A percentile compares a stretch with the other conserved stretches of the same genome.
Evolutionary conservation across 148 eudicot species (phyloP).

Genomic region (Vaccinium macrocarpon): DNA sequence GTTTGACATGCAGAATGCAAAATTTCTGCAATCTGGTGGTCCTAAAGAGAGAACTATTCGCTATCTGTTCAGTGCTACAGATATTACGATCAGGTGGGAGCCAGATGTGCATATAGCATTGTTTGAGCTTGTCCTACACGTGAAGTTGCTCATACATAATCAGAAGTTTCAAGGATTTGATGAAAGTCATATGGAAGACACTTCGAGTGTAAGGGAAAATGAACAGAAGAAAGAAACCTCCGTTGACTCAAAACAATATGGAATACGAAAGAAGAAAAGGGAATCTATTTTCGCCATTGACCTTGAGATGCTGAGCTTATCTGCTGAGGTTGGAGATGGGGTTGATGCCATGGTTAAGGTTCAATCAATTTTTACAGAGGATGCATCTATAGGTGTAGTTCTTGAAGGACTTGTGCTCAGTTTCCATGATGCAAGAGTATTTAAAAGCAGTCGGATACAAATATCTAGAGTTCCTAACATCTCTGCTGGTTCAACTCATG

Average conservation of each 20-base stretch:
- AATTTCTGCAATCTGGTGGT: constrained; percentile 70
- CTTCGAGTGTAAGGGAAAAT: constrained; percentile 24
- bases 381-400: constrained; percentile 93
- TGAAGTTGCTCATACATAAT: constrained; percentile 59
- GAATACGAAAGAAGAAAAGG: constrained; percentile 61
- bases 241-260: constrained; percentile 35
- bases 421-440: constrained; percentile 65
- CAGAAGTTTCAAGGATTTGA: constrained; percentile 54
- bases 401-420: constrained; percentile 84
- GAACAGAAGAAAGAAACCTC: constrained; percentile 39
- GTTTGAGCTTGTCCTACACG: constrained; percentile 64
- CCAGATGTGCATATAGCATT: constrained; percentile 89
- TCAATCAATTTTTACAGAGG: constrained; percentile 94
- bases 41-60: constrained; percentile 77
- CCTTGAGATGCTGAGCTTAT: constrained; percentile 77
- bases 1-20: constrained; percentile 88
- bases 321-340: constrained; percentile 96
- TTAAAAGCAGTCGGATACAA: constrained; percentile 93
- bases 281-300: constrained; percentile 87
- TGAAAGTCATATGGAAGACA: constrained; percentile 26
- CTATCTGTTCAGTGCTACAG: constrained; percentile 95
- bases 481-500: constrained; percentile 43
- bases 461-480: constrained; percentile 83
- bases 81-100: constrained; percentile 90
- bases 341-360: constrained; percentile 80